A percentile compares a stretch with the other conserved stretches of the same genome.
phyloP scores from a whole-genome alignment of 805 yeast species.

The Alloascoidea hylecoeti region DNA sequence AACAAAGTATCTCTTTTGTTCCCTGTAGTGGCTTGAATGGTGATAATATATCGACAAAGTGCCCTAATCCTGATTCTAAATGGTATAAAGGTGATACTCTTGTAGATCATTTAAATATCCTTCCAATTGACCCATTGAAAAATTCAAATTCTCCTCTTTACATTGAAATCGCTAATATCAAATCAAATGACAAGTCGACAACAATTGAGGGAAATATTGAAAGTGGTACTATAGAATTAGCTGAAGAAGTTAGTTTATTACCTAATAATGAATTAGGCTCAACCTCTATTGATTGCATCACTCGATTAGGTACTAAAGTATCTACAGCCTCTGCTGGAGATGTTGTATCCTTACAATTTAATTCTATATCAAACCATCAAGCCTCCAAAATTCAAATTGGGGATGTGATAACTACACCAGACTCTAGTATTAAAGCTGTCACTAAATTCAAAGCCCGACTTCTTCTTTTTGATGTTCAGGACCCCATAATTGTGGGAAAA shows the following conservation, averaged over 20 bases:
- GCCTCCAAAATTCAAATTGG: too few species aligned
- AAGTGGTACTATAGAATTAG: slow-evolving; percentile 56
- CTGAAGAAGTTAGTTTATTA: slow-evolving; percentile 43
- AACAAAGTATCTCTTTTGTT: slow-evolving; percentile 28
- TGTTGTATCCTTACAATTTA: slow-evolving; percentile 30
- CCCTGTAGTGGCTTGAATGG: slow-evolving; percentile 66
- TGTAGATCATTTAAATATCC: slow-evolving; percentile 16
- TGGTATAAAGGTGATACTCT: slow-evolving; percentile 37
- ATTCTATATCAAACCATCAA: slow-evolving; percentile 14
- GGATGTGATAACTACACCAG: slow-evolving; percentile 45
- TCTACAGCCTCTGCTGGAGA: slow-evolving; percentile 49
- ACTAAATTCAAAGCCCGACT: slow-evolving; percentile 41
- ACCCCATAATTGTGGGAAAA: slow-evolving; percentile 72
- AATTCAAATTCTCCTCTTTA: slow-evolving; percentile 30
- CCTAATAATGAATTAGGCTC: slow-evolving; percentile 22
- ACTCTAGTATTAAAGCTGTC: slow-evolving; percentile 29
- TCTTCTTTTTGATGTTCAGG: slow-evolving; percentile 46
- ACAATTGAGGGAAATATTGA: slow-evolving; percentile 58
- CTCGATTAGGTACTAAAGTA: slow-evolving; percentile 15
- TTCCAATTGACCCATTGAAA: slow-evolving; percentile 11
- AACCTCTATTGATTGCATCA: slow-evolving; percentile 11
- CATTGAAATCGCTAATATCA: slow-evolving; percentile 51
- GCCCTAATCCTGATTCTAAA: too few species aligned
- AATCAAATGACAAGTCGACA: too few species aligned
- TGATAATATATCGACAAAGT: slow-evolving; percentile 40